Conservation (phyloP, 306 rosid species). For the Dicorynia guianensis region DNA sequence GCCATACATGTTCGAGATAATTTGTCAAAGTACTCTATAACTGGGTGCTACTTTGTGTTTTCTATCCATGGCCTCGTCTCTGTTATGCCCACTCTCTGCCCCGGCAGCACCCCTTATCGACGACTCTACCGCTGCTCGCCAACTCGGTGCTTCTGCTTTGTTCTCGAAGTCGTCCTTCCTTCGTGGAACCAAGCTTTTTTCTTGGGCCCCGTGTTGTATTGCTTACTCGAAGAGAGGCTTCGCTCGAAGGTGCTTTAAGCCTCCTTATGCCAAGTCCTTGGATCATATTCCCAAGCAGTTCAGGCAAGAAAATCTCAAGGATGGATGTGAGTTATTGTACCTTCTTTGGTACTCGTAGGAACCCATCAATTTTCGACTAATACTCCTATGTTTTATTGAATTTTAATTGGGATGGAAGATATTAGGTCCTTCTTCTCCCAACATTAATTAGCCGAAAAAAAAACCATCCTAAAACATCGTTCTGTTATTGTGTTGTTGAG, state of each 20-base stretch:
- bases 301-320: conserved; percentile 80
- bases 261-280: conserved; percentile 59
- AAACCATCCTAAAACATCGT: conserved; percentile 1
- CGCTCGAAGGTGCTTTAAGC: conserved; percentile 48
- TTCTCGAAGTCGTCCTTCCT: conserved; percentile 54
- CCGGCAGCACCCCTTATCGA: conserved; percentile 43
- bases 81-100: conserved; percentile 51
- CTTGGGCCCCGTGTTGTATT: conserved; percentile 7
- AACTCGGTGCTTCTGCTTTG: conserved; percentile 24
- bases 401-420: conserved; percentile 12
- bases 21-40: not conserved
- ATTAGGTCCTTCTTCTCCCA: not conserved
- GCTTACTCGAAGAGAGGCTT: conserved; percentile 29
- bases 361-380: not conserved
- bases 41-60: not conserved
- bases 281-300: conserved; percentile 83
- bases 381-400: conserved; percentile 2
- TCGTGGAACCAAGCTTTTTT: conserved; percentile 58
- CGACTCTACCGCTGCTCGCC: conserved; percentile 31
- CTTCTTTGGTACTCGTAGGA: not conserved
- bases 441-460: not conserved
- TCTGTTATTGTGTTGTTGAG: not conserved
- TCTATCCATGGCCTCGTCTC: conserved; percentile 70
- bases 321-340: conserved; percentile 72
- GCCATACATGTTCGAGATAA: not conserved